These are phyloP conservation scores for Eustoma russellianum DNA, from an alignment of 257 asterid genomes.

Conservation along the genomic window DNA sequence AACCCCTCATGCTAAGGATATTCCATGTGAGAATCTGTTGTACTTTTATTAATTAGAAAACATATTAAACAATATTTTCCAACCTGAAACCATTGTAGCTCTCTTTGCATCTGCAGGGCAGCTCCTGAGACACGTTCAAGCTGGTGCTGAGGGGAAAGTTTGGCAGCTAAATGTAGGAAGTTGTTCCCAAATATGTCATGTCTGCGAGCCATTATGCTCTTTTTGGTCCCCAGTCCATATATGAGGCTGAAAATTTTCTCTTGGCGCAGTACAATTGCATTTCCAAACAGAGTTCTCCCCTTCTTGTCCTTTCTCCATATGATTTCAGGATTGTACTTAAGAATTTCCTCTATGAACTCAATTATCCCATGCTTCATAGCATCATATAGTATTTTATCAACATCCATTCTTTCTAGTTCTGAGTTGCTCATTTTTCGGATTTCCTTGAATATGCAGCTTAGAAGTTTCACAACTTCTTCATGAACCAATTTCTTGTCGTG, in stretches of 20 bases:
- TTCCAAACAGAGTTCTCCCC: slow-evolving; percentile 13
- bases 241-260: slow-evolving; percentile 20
- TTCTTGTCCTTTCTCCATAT: slow-evolving; percentile 7
- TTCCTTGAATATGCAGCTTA: slow-evolving; percentile 20
- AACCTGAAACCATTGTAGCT: slow-evolving; percentile 33
- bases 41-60: too few species aligned
- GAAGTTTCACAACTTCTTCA: slow-evolving; percentile 18
- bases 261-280: slow-evolving; percentile 22
- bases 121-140: slow-evolving; percentile 22
- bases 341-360: slow-evolving; percentile 16
- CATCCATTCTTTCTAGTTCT: slow-evolving; percentile 25
- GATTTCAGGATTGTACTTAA: slow-evolving; percentile 12
- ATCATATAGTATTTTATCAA: slow-evolving; percentile 27
- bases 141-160: slow-evolving; percentile 13
- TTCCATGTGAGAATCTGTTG: too few species aligned
- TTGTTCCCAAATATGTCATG: slow-evolving; percentile 13
- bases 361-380: slow-evolving; percentile 23
- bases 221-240: slow-evolving; percentile 8
- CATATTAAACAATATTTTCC: background rate
- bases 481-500: slow-evolving; percentile 25
- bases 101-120: slow-evolving; percentile 33
- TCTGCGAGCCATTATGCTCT: slow-evolving; percentile 8
- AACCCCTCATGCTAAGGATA: too few species aligned
- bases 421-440: slow-evolving; percentile 8
- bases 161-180: slow-evolving; percentile 28